A percentile compares a stretch with the other conserved stretches of the same genome.
Evolutionary conservation across 148 eudicot species (phyloP).

Genomic region (Silene uniflora): DNA sequence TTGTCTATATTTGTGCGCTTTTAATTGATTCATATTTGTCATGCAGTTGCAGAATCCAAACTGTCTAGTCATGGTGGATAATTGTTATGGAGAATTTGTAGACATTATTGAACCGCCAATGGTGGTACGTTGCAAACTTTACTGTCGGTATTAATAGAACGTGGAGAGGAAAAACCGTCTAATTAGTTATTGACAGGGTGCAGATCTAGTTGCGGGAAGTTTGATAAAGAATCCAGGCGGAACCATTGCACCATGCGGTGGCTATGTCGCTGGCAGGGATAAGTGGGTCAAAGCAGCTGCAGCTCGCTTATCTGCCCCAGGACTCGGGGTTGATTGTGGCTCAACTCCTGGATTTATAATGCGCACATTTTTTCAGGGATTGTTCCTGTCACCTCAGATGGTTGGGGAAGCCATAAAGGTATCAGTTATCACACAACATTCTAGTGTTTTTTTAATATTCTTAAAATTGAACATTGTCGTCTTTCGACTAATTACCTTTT

Average conservation of each 20-base stretch:
- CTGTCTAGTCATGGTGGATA: constrained; percentile 94
- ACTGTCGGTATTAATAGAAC: neutral
- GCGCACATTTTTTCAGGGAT: constrained; percentile 83
- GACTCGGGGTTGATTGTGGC: constrained; percentile 92
- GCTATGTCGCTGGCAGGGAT: constrained; percentile 84
- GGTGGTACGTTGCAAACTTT: constrained; percentile 64
- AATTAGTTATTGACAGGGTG: constrained; percentile 57
- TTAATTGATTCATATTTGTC: neutral
- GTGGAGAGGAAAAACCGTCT: constrained; percentile 14
- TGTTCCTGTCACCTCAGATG: constrained; percentile 94
- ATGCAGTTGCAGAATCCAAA: constrained; percentile 75
- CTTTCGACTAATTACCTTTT: neutral
- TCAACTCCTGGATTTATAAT: constrained; percentile 87
- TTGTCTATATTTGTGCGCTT: neutral
- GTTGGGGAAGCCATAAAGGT: constrained; percentile 98
- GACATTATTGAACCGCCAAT: constrained; percentile 84
- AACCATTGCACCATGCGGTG: constrained; percentile 97
- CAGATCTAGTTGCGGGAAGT: constrained; percentile 95
- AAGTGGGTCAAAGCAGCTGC: constrained; percentile 94
- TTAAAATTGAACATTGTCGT: neutral
- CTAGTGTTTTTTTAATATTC: neutral
- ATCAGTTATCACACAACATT: neutral
- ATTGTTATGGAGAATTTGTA: constrained; percentile 95
- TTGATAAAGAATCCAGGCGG: constrained; percentile 97
- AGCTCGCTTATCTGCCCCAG: constrained; percentile 94